A percentile compares a stretch with the other conserved stretches of the same genome.
phyloP scores from a whole-genome alignment of 2,329 filamentous ascomycete genomes.

The Pestalotiopsis sp. region DNA sequence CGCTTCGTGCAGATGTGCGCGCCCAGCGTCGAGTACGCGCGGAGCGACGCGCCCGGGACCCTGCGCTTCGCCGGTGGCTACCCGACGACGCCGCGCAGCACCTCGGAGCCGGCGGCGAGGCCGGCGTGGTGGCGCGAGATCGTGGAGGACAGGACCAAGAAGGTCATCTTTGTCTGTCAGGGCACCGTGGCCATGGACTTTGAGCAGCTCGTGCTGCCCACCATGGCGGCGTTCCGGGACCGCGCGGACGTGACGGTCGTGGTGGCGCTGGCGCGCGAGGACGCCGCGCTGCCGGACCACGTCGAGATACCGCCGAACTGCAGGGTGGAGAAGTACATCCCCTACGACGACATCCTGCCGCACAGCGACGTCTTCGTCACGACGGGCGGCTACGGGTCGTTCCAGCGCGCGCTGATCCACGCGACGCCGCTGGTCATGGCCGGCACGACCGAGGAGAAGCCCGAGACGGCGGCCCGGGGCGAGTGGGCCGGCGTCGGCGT shows the following conservation, averaged over 20 bases:
- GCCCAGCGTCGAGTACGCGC: conserved; percentile 40
- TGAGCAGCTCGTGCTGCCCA: conserved; percentile 45
- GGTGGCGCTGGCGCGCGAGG: conserved; percentile 32
- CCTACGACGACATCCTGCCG: conserved; percentile 35
- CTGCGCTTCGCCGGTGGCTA: conserved; percentile 47
- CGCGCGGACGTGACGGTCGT: conserved; percentile 42
- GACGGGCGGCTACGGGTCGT: conserved; percentile 52
- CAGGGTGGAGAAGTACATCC: conserved; percentile 34
- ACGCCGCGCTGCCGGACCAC: conserved; percentile 25
- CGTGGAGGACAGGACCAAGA: conserved; percentile 28
- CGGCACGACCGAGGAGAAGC: conserved; percentile 43
- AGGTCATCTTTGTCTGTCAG: conserved; percentile 48
- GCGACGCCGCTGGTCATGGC: conserved; percentile 50
- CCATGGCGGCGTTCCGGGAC: conserved; percentile 42
- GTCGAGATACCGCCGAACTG: conserved; percentile 24
- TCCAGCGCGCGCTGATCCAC: conserved; percentile 45
- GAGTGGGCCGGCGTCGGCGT: conserved; percentile 47
- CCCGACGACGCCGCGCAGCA: conserved; percentile 29
- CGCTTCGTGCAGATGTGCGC: conserved; percentile 39
- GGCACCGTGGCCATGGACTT: conserved; percentile 46
- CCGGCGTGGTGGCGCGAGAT: conserved; percentile 51
- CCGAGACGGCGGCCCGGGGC: conserved; percentile 41
- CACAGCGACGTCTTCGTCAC: conserved; percentile 44
- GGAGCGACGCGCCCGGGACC: conserved; percentile 36
- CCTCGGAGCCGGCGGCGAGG: conserved; percentile 24